phyloP scores from a whole-genome alignment of 1,284 basidiomycete genomes.

The Schizophyllum amplum region DNA sequence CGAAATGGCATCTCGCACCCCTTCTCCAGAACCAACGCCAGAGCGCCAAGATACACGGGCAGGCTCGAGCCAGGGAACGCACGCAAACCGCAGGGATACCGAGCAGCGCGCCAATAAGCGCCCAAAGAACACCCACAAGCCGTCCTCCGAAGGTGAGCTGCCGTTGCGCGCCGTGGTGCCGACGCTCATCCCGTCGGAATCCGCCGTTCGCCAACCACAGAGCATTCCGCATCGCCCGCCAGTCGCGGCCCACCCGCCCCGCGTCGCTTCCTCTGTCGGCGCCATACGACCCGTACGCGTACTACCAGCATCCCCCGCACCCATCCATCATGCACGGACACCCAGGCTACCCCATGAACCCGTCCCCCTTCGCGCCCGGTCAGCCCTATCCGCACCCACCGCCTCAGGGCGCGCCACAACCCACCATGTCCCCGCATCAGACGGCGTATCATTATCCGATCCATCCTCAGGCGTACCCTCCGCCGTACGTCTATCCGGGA shows the following conservation, averaged over 20 bases:
- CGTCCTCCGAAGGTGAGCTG: neutral
- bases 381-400: neutral
- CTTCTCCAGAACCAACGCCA: neutral
- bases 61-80: neutral
- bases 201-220: neutral
- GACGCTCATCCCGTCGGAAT: neutral
- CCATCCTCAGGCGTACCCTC: constrained; percentile 43
- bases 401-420: neutral
- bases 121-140: neutral
- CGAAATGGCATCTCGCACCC: neutral
- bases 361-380: neutral
- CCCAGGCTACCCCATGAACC: neutral
- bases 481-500: constrained; percentile 28
- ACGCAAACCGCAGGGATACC: neutral
- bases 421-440: neutral
- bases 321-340: neutral
- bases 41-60: neutral
- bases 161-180: neutral
- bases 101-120: neutral
- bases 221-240: neutral
- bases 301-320: neutral
- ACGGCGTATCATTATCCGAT: constrained; percentile 33
- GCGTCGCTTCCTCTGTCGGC: neutral
- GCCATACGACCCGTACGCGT: neutral
- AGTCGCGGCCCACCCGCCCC: neutral